A percentile compares a stretch with the other conserved stretches of the same genome.
Evolutionary conservation across 164 flowering plant species (phyloP).

Genomic region (Chloranthus sessilifolius): DNA sequence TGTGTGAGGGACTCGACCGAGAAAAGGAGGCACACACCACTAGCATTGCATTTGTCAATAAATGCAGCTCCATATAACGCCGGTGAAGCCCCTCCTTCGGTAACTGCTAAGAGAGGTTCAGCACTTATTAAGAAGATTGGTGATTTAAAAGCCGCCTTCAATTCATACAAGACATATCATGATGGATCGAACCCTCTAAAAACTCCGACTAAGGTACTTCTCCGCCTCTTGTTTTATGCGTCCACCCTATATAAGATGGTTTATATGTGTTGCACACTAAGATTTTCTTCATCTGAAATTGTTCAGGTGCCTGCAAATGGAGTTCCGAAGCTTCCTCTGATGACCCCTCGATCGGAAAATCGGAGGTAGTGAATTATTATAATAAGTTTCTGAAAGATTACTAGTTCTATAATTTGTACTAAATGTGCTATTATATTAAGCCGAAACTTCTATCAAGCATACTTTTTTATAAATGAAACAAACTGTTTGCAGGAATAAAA

Average conservation of each 20-base stretch:
- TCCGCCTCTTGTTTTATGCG: conserved; percentile 1
- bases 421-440: not conserved
- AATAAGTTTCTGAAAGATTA: not conserved
- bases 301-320: conserved; percentile 48
- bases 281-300: conserved; percentile 13
- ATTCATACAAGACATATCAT: conserved; percentile 23
- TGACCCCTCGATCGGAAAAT: conserved; percentile 29
- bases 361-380: conserved; percentile 32
- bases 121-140: conserved; percentile 20
- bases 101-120: conserved; percentile 20
- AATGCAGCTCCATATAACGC: conserved; percentile 31
- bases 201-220: conserved; percentile 30
- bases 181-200: conserved; percentile 19
- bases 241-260: not conserved
- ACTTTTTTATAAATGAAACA: not conserved
- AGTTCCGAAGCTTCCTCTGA: conserved; percentile 27
- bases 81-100: conserved; percentile 15
- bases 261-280: conserved; percentile 5
- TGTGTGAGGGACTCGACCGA: conserved; percentile 16
- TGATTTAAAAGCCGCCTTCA: conserved; percentile 19
- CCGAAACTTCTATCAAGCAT: not conserved
- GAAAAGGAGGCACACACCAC: conserved; percentile 32
- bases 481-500: conserved; percentile 30
- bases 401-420: not conserved
- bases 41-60: conserved; percentile 62